phyloP scores from a whole-genome alignment of 2,329 filamentous ascomycete genomes.

The Didymella pinodella region DNA sequence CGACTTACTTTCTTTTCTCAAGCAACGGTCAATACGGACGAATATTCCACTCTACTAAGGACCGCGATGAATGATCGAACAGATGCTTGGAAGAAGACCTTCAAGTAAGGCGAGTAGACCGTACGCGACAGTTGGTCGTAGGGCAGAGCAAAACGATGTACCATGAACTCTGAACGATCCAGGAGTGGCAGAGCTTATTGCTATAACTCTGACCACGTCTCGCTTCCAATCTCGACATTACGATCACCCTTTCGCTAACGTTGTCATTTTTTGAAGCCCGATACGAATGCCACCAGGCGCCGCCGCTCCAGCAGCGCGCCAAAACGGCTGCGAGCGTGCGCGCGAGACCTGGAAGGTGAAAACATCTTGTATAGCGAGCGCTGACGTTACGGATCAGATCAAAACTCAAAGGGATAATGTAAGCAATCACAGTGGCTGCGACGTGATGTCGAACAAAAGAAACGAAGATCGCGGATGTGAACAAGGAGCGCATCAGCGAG shows the following conservation, averaged over 20 bases:
- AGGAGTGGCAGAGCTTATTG: neutral
- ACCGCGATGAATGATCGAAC: neutral
- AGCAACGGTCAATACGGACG: neutral
- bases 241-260: neutral
- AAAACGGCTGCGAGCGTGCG: neutral
- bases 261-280: neutral
- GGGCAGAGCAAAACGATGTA: constrained; percentile 5
- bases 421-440: neutral
- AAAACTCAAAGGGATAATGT: neutral
- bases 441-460: neutral
- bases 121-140: neutral
- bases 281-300: neutral
- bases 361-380: neutral
- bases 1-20: neutral
- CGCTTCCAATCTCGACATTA: neutral
- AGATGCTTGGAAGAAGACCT: neutral
- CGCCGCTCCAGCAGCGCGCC: neutral
- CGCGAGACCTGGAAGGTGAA: neutral
- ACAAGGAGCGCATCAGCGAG: neutral
- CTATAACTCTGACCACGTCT: neutral
- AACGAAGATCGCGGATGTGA: neutral
- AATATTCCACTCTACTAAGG: neutral
- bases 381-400: neutral
- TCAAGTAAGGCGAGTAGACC: neutral
- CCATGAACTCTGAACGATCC: neutral